phyloP scores from a whole-genome alignment of 1,284 basidiomycete species.

The Pisolithus thermaeus region DNA sequence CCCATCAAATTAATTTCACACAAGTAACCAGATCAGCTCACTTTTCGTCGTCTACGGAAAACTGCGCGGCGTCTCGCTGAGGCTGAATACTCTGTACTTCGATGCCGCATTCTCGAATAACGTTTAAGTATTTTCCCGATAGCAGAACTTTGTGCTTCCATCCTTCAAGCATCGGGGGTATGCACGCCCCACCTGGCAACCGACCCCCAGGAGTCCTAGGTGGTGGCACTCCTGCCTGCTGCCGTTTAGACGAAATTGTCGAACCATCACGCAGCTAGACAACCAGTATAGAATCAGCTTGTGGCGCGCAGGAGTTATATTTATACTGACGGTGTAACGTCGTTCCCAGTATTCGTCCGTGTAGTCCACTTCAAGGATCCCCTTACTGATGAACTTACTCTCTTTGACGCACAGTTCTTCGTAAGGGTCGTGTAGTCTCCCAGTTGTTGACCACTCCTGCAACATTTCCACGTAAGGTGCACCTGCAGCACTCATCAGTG shows the following conservation, averaged over 20 bases:
- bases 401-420: constrained; percentile 93
- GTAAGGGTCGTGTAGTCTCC: constrained; percentile 79
- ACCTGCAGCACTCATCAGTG: constrained; percentile 72
- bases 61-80: constrained; percentile 41
- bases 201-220: constrained; percentile 64
- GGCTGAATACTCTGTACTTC: constrained; percentile 54
- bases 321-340: constrained; percentile 72
- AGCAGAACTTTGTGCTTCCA: constrained; percentile 95
- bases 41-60: constrained; percentile 80
- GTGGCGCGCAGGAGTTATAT: background rate
- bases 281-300: background rate
- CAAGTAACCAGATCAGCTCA: constrained; percentile 27
- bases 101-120: constrained; percentile 92
- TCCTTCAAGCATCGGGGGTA: constrained; percentile 80
- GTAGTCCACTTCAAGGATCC: constrained; percentile 86
- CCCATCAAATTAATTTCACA: background rate
- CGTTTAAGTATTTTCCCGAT: constrained; percentile 94
- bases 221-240: constrained; percentile 67
- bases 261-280: constrained; percentile 77
- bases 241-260: constrained; percentile 57
- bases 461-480: constrained; percentile 86
- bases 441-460: constrained; percentile 77
- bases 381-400: constrained; percentile 84
- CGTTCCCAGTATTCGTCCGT: constrained; percentile 97
- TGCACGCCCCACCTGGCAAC: constrained; percentile 88